Evolutionary conservation across 176 grass and related monocot genomes (phyloP).

Genomic region (Microstegium vimineum): DNA sequence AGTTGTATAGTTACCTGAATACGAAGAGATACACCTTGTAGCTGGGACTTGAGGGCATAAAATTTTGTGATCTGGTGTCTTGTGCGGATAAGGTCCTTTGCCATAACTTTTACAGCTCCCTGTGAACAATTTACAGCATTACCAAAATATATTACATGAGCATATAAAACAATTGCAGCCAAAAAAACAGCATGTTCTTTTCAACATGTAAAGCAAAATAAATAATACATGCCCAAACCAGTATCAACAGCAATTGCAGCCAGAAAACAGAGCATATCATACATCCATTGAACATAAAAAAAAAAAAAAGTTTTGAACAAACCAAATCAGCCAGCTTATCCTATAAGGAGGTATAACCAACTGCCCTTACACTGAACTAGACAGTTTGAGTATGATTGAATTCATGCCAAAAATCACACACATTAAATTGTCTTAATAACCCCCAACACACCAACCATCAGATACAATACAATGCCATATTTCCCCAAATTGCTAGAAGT

Average conservation of each 20-base stretch:
- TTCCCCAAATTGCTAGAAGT: background rate
- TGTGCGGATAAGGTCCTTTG: conserved; percentile 86
- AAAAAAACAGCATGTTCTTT: background rate
- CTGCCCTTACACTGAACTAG: too few species aligned
- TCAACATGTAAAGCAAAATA: background rate
- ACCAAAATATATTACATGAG: background rate
- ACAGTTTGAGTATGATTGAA: too few species aligned
- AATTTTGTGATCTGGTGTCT: conserved; percentile 92
- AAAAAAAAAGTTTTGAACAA: too few species aligned
- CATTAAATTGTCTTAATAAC: too few species aligned
- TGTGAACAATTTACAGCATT: conserved; percentile 21
- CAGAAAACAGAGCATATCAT: background rate
- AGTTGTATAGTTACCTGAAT: conserved; percentile 57
- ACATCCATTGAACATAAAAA: too few species aligned
- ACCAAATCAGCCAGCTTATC: too few species aligned
- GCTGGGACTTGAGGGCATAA: conserved; percentile 85
- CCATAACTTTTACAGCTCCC: conserved; percentile 90
- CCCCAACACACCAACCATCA: background rate
- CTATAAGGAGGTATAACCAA: too few species aligned
- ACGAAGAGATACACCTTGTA: conserved; percentile 84
- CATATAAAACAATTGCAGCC: background rate
- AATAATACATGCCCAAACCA: background rate
- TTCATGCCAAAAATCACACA: too few species aligned
- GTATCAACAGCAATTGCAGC: background rate
- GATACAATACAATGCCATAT: background rate